A percentile compares a stretch with the other conserved stretches of the same genome.
These are phyloP conservation scores for Aspergillus texensis DNA, from an alignment of 2,329 filamentous ascomycete genomes.

Conservation along the genomic window DNA sequence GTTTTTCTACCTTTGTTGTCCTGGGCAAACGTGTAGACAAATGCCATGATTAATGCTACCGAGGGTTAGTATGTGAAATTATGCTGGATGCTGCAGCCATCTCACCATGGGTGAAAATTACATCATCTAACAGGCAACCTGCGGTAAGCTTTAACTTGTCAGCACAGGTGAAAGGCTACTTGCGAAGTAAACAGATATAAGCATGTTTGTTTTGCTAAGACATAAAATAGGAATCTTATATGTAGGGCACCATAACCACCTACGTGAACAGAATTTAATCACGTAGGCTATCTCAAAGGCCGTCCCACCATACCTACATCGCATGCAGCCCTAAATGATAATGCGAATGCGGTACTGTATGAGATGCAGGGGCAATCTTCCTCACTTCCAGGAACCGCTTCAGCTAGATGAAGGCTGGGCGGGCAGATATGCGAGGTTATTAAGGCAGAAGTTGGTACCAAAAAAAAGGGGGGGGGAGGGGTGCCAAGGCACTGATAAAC, in stretches of 20 bases:
- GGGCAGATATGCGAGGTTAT: constrained; percentile 74
- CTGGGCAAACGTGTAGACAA: constrained; percentile 82
- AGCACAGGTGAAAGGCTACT: constrained; percentile 25
- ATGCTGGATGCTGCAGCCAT: constrained; percentile 10
- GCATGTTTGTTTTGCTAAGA: constrained; percentile 24
- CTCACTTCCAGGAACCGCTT: constrained; percentile 83
- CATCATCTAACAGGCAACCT: constrained; percentile 38
- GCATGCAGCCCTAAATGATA: constrained; percentile 60
- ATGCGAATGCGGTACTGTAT: constrained; percentile 62
- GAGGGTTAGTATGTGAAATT: constrained; percentile 47
- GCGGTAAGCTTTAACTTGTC: constrained; percentile 45
- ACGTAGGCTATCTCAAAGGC: constrained; percentile 66
- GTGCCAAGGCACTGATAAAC: constrained; percentile 13
- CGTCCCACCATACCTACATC: constrained; percentile 77
- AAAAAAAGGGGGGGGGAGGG: constrained; percentile 8
- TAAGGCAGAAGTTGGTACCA: constrained; percentile 18
- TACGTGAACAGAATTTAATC: constrained; percentile 59
- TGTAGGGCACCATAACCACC: constrained; percentile 70
- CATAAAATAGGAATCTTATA: constrained; percentile 36
- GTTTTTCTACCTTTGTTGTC: constrained; percentile 78
- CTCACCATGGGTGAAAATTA: constrained; percentile 44
- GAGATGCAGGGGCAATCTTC: constrained; percentile 74
- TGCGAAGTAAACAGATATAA: not conserved
- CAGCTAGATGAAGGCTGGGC: constrained; percentile 71
- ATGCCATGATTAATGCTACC: constrained; percentile 72